phyloP scores from a whole-genome alignment of 805 yeast species.

The Jamesozyma gamospora region DNA sequence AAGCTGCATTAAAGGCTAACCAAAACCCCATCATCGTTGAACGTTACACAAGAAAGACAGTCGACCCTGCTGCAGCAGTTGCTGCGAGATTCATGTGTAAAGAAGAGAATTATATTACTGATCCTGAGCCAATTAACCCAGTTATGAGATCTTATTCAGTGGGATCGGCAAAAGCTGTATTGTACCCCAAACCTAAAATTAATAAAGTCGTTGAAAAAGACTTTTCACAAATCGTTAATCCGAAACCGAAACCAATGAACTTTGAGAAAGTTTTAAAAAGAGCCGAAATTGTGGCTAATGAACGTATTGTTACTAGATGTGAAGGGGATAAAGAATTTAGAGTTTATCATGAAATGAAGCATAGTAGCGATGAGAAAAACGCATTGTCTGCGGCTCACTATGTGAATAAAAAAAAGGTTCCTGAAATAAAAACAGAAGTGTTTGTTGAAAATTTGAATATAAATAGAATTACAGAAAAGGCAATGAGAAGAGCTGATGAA shows the following conservation, averaged over 20 bases:
- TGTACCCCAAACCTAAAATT: background rate
- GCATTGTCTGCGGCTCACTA: conserved; percentile 35
- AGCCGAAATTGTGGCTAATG: conserved; percentile 22
- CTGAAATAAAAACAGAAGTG: too few relatives aligned
- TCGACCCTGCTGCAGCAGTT: conserved; percentile 29
- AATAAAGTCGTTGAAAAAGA: background rate
- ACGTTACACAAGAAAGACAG: background rate
- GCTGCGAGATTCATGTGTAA: conserved; percentile 26
- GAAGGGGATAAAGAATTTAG: background rate
- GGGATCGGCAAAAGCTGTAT: background rate
- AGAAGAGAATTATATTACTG: background rate
- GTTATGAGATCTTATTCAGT: background rate
- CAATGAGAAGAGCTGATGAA: conserved; percentile 19
- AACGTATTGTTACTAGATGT: conserved; percentile 17
- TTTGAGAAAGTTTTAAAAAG: conserved; percentile 23
- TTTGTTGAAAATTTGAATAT: too few relatives aligned
- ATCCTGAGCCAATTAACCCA: background rate
- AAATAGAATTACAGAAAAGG: too few relatives aligned
- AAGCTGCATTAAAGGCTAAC: conserved; percentile 67
- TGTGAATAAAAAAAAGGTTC: conserved; percentile 6
- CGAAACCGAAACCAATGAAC: conserved; percentile 16
- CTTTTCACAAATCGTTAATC: background rate
- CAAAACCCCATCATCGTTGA: conserved; percentile 2
- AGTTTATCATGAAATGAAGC: background rate
- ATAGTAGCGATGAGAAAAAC: conserved; percentile 14